Base-by-base conservation (phyloP, 805 yeast genomes). In the Starmerella stigmatis region DNA sequence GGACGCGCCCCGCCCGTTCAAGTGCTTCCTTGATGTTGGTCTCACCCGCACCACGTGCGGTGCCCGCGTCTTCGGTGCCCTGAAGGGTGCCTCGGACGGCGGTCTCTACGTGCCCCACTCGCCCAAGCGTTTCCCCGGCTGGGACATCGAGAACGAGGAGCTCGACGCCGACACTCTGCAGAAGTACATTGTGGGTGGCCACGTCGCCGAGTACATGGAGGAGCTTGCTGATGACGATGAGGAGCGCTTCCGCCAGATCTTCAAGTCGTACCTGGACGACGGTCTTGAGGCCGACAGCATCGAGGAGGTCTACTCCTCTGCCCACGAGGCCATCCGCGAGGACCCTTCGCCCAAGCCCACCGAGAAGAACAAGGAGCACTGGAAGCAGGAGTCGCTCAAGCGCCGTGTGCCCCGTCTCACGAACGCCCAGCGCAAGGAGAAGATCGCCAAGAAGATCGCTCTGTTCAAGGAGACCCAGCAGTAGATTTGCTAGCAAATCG, bases 71-170 rank as follows among this genome's bases (percentile, higher is more conserved):
- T 92, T 92, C 66, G 98, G 97, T 85, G 96, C 92, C 68, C 77
- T 92, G 67, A 92, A 92, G 82, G 98, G 98, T 83, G 98, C 98
- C 67, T 89, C 97, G 57, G 98, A 92, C 71, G 98, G 98, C 84
- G 98, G 98, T 65, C 78, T 92, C 66, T 86, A 83, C 88, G 77
- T 92, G 68, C 98, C 98, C 62, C 98, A 92, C 88, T 86, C 94
- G 63, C 84, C 94, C 68, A 88, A 88, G 80, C 88, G 98, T 82
- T 92, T 88, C 95, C 98, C 98, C 74, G 98, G 98, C 76, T 92
- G 89, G 94, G 98, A 92, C 73, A 85, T 89, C 65, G 98, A 92
- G 78, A 67, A 81, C 64, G 95, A 92, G 78, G 98, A 92, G 76
- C 80, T 92, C 64, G 98, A 92, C 69, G 86, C 96, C 64, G 98